Percentiles rank a stretch among this genome's conserved stretches.
phyloP scores from a whole-genome alignment of 2,329 filamentous ascomycete genomes.

The Alternaria triticina region DNA sequence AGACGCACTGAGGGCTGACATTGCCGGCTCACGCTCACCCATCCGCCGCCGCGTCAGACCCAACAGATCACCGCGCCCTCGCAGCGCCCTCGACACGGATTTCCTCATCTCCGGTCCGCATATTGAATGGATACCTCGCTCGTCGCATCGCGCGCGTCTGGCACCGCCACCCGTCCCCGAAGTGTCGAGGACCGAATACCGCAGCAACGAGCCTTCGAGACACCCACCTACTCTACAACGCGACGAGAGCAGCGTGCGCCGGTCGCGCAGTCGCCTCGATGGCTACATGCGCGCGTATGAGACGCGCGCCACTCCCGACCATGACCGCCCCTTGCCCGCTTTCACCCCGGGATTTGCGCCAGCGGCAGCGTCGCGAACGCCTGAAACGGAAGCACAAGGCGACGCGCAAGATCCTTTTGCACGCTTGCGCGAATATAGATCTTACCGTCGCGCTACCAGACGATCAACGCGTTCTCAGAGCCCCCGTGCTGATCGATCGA shows the following conservation, averaged over 20 bases:
- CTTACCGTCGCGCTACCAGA: constrained; percentile 13
- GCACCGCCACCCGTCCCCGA: constrained; percentile 45
- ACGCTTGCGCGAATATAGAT: constrained; percentile 8
- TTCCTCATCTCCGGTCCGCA: constrained; percentile 18
- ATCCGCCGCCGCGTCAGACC: constrained; percentile 60
- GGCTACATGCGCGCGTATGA: constrained; percentile 22
- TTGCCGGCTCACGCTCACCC: constrained; percentile 61
- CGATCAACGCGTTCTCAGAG: constrained; percentile 21
- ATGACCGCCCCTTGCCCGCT: constrained; percentile 31
- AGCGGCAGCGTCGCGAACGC: constrained; percentile 25
- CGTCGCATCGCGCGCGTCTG: constrained; percentile 30
- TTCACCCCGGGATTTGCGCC: constrained; percentile 47
- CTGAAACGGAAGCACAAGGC: constrained; percentile 8
- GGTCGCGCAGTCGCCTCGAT: constrained; percentile 15
- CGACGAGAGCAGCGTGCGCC: constrained; percentile 19
- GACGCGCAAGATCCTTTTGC: constrained; percentile 7
- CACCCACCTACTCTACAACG: constrained; percentile 21
- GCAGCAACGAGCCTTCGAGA: constrained; percentile 21
- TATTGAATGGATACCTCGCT: constrained; percentile 21
- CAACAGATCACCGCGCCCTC: constrained; percentile 29
- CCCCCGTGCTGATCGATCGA: constrained; percentile 7
- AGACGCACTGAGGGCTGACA: constrained; percentile 58
- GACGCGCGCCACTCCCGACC: constrained; percentile 15
- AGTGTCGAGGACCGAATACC: constrained; percentile 25
- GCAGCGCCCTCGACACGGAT: constrained; percentile 23